Conservation (phyloP, 2,329 filamentous ascomycete species). For the Sordariomycetes sp. region DNA sequence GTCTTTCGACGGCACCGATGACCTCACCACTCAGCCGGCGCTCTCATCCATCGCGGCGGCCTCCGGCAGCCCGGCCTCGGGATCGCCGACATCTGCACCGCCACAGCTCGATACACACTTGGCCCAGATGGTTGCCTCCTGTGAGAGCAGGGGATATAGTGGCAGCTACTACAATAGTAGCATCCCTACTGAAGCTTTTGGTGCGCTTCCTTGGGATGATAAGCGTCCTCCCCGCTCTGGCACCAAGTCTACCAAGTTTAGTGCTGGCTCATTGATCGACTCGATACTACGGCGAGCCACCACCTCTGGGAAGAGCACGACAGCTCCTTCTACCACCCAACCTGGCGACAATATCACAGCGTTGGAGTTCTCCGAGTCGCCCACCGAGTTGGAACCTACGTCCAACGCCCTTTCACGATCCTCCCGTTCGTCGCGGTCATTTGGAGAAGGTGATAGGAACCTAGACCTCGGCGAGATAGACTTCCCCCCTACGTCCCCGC, state of each 20-base stretch:
- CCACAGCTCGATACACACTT: conserved; percentile 1
- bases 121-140: conserved; percentile 2
- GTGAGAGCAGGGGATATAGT: conserved; percentile 2
- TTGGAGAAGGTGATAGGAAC: neutral
- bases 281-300: neutral
- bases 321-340: neutral
- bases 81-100: neutral
- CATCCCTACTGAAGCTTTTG: conserved; percentile 8
- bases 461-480: conserved; percentile 5
- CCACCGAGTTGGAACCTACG: conserved; percentile 2
- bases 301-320: neutral
- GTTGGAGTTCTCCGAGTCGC: conserved; percentile 7
- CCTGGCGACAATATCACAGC: conserved; percentile 1
- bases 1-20: conserved; percentile 1
- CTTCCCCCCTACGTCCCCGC: conserved; percentile 2
- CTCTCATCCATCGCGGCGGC: neutral
- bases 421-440: neutral
- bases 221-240: neutral
- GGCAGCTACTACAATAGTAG: conserved; percentile 7
- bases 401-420: conserved; percentile 1
- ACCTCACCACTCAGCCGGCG: neutral
- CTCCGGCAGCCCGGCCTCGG: neutral
- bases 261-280: conserved; percentile 1
- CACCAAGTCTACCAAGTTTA: conserved; percentile 3
- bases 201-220: neutral